Evolutionary conservation across 441 rosid genomes (phyloP).

Genomic region (Cnidoscolus chayamansa): DNA sequence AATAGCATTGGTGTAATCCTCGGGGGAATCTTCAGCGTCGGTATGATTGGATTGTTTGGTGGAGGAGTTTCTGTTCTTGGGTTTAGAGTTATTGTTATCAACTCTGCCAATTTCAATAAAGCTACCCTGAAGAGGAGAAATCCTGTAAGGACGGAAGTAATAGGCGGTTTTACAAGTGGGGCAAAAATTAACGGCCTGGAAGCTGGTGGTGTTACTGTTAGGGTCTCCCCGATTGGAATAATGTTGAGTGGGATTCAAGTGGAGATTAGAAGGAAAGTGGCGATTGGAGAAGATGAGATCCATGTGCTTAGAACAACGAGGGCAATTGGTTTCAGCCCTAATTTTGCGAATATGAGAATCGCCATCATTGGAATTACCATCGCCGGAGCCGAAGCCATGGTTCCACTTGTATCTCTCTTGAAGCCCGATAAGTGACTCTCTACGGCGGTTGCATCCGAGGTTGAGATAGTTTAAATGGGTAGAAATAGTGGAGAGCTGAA

Average conservation of each 20-base stretch:
- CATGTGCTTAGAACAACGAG: conserved; percentile 79
- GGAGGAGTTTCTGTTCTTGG: conserved; percentile 22
- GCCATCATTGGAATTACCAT: conserved; percentile 19
- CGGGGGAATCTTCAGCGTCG: conserved; percentile 13
- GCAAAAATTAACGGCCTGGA: conserved; percentile 76
- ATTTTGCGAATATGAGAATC: conserved; percentile 47
- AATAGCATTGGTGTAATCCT: conserved; percentile 6
- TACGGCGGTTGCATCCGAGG: conserved; percentile 41
- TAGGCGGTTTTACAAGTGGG: conserved; percentile 88
- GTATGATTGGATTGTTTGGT: not conserved
- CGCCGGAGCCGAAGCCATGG: conserved; percentile 41
- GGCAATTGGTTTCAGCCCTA: conserved; percentile 84
- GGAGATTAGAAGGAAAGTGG: conserved; percentile 35
- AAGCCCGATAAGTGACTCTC: conserved; percentile 36
- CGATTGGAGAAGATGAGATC: conserved; percentile 76
- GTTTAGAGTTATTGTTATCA: conserved; percentile 24
- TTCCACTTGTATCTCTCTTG: conserved; percentile 77
- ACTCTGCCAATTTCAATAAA: conserved; percentile 75
- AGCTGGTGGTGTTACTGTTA: conserved; percentile 18
- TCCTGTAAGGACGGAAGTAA: conserved; percentile 59
- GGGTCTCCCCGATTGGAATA: not conserved
- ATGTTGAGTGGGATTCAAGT: conserved; percentile 18
- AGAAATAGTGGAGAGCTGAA: conserved; percentile 8
- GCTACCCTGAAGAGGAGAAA: conserved; percentile 78
- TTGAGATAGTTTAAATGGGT: conserved; percentile 40